phyloP scores from a whole-genome alignment of 495 filamentous ascomycete species.

The Aspergillus bertholletiae region DNA sequence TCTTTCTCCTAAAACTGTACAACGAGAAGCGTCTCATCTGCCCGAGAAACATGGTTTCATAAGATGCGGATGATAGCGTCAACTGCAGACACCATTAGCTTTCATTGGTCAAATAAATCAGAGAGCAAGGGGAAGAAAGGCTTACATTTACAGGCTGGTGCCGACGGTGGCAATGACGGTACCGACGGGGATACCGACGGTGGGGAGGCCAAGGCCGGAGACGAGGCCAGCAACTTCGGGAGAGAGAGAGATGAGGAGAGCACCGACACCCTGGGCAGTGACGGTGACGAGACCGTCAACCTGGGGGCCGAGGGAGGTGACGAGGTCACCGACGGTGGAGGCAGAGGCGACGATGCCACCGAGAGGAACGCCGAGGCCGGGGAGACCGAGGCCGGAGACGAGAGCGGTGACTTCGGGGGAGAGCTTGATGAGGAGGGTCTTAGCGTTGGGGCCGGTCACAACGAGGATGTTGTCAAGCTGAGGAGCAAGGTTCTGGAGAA shows the following conservation, averaged over 20 bases:
- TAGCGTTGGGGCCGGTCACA: constrained; percentile 30
- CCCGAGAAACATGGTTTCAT: too few species aligned
- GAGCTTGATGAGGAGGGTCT: constrained; percentile 33
- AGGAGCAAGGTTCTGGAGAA: constrained; percentile 32
- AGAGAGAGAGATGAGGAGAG: constrained; percentile 36
- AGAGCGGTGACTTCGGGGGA: constrained; percentile 29
- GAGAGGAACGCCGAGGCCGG: constrained; percentile 22
- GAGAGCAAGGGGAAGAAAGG: too few species aligned
- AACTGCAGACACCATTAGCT: too few species aligned
- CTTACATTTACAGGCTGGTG: too few species aligned
- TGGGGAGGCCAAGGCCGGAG: constrained; percentile 35
- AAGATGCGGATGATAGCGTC: too few species aligned
- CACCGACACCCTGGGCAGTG: constrained; percentile 25
- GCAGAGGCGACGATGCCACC: constrained; percentile 29
- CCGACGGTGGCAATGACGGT: constrained; percentile 34
- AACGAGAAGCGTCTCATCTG: too few species aligned
- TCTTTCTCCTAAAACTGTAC: too few species aligned
- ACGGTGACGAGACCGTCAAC: constrained; percentile 31
- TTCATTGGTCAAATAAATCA: too few species aligned
- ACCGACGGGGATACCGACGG: constrained; percentile 28
- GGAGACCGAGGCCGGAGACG: constrained; percentile 28
- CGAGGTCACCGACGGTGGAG: constrained; percentile 33
- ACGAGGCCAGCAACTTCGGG: constrained; percentile 30
- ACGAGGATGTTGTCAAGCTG: constrained; percentile 25
- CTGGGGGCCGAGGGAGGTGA: constrained; percentile 30